These are phyloP conservation scores for Penicillium sp. DNA, from an alignment of 2,329 filamentous ascomycete species.

Conservation along the genomic window DNA sequence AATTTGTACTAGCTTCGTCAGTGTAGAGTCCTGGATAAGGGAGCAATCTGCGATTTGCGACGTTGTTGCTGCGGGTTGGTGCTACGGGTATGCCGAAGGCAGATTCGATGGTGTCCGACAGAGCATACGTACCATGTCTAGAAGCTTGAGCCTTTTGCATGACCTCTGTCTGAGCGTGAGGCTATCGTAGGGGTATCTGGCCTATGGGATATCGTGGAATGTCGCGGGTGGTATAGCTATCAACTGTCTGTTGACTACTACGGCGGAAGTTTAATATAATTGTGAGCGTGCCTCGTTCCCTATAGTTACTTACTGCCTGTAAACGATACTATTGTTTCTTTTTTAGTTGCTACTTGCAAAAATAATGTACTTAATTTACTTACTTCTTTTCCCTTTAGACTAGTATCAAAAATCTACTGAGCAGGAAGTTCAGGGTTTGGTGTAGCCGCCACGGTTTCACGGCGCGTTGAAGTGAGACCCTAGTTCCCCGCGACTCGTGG, in stretches of 20 bases:
- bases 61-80: background rate
- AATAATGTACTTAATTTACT: background rate
- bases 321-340: background rate
- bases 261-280: conserved; percentile 15
- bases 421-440: background rate
- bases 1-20: conserved; percentile 4
- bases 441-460: conserved; percentile 10
- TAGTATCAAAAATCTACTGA: background rate
- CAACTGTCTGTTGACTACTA: conserved; percentile 7
- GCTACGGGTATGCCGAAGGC: background rate
- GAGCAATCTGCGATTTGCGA: background rate
- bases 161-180: background rate
- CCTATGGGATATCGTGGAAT: conserved; percentile 11
- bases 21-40: background rate
- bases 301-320: background rate
- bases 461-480: conserved; percentile 16
- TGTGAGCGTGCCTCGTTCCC: background rate
- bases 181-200: background rate
- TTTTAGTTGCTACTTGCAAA: background rate
- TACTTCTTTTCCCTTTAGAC: background rate
- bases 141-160: conserved; percentile 1
- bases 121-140: background rate
- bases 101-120: background rate
- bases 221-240: conserved; percentile 2
- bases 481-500: conserved; percentile 21